Base-by-base conservation (phyloP, 768 basidiomycete species). In the Lactarius deliciosus region DNA sequence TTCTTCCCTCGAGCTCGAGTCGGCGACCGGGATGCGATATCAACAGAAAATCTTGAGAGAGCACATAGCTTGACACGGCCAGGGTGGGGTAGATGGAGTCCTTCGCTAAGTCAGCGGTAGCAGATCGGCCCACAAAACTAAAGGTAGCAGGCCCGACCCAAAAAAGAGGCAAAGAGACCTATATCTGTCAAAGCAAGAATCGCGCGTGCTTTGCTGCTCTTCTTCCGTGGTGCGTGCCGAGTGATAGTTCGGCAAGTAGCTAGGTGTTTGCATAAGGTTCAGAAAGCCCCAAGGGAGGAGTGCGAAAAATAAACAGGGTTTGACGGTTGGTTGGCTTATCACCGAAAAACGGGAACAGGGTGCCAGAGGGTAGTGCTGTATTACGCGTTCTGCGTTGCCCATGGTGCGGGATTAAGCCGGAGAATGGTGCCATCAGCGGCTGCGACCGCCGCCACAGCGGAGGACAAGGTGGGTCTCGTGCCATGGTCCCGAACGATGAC, bases 271-370 rank as follows among this genome's bases (percentile, higher is more conserved):
- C 66, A 67, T 66, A 60, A 63, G 47, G 57, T 60, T 64, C 57
- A 45, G 50, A 38, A 41, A 25, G 34, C 36, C 65, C 53, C n/a
- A 56, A 50, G 34, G 59, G 55, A 64, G 61, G 55, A 43, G 28
- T 11, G 61, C 30, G 41, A 28, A 45, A 57, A 25, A 61, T 54
- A 62, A 62, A 40, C 64, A 65, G 65, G 56, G 65, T 63, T 66
- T 54, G 60, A 59, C 56, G 30, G n/a, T 57, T 32, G 50, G 25
- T 53, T 40, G 50, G 25, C 22, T 34, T 28, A 54, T 60, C 61
- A 67, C 66, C 66, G 58, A 60, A 55, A 57, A 67, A 67, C 66
- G 57, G 63, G 66, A 61, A 67, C 40, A 59, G 25, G 65, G 61
- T 54, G 40, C 22, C 47, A 50, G 22, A 50, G n/a, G n/a, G 22